Conservation (phyloP, 2,329 filamentous ascomycete genomes). For the Colletotrichum graminicola region DNA sequence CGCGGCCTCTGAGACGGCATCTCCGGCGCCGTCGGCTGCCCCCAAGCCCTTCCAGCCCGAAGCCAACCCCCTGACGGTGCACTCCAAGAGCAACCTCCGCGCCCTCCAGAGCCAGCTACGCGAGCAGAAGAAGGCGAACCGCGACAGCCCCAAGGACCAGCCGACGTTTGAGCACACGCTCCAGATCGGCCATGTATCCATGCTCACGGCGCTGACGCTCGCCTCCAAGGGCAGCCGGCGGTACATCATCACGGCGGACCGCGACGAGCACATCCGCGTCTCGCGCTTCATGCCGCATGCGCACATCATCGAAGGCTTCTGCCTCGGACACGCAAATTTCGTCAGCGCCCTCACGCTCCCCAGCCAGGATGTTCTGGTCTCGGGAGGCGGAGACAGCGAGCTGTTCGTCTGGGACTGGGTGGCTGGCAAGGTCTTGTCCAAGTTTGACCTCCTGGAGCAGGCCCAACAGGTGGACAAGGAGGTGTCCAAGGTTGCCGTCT, state of each 20-base stretch:
- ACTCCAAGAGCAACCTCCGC: conserved; percentile 72
- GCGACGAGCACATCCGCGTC: conserved; percentile 84
- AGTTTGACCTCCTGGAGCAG: conserved; percentile 62
- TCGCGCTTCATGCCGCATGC: conserved; percentile 85
- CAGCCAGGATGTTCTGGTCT: conserved; percentile 75
- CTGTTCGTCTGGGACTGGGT: conserved; percentile 89
- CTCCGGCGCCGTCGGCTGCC: conserved; percentile 35
- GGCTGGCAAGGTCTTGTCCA: conserved; percentile 64
- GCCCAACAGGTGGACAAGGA: conserved; percentile 48
- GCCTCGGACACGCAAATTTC: conserved; percentile 89
- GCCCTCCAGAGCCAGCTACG: conserved; percentile 70
- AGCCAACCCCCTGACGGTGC: conserved; percentile 71
- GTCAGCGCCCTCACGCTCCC: conserved; percentile 81
- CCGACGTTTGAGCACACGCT: conserved; percentile 79
- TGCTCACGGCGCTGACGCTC: conserved; percentile 82
- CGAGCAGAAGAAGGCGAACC: conserved; percentile 43
- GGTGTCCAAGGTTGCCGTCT: conserved; percentile 61
- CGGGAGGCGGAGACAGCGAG: conserved; percentile 86
- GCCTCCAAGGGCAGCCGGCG: conserved; percentile 57
- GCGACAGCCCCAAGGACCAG: conserved; percentile 51
- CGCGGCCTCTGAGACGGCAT: conserved; percentile 38
- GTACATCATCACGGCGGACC: conserved; percentile 69
- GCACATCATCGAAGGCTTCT: conserved; percentile 90
- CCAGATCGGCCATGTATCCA: conserved; percentile 92
- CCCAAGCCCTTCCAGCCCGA: conserved; percentile 59